Conservation (phyloP, 2,329 filamentous ascomycete genomes). For the Thermothelomyces thermophilus region DNA sequence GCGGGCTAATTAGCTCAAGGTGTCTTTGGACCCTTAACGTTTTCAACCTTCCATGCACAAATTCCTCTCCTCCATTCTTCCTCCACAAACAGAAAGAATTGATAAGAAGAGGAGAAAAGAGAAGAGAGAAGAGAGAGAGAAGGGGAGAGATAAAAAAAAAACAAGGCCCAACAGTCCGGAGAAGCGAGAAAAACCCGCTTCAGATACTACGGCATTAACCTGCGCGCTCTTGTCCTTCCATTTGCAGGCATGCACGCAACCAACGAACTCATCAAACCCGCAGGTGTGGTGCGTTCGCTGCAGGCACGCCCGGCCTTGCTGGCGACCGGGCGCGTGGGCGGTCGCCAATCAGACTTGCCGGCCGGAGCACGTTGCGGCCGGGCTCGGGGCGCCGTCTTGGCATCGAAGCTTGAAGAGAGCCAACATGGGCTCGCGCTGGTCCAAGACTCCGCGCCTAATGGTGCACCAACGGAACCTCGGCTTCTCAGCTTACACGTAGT, state of each 20-base stretch:
- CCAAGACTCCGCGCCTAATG: not conserved
- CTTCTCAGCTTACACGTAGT: not conserved
- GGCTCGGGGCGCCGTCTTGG: conserved; percentile 7
- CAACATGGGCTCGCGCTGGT: not conserved
- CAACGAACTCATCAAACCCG: not conserved
- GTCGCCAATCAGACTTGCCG: conserved; percentile 19
- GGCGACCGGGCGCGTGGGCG: conserved; percentile 5
- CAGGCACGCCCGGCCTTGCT: conserved; percentile 1
- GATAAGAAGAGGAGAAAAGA: no score
- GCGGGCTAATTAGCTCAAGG: no score
- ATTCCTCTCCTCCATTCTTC: no score
- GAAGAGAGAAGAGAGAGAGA: no score
- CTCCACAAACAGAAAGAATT: no score
- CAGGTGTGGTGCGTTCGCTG: conserved; percentile 5
- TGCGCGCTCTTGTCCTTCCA: not conserved
- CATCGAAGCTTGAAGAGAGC: not conserved
- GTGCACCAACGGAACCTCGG: not conserved
- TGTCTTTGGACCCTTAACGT: no score
- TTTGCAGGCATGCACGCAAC: not conserved
- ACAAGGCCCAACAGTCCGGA: no score
- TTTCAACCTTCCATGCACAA: no score
- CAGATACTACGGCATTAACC: no score
- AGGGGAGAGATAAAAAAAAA: not conserved
- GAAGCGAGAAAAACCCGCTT: no score
- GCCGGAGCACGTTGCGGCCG: conserved; percentile 17